Percentiles rank a stretch among this genome's conserved stretches.
Conservation (phyloP, 176 grass and related monocot species). For the Juncus inflexus region DNA sequence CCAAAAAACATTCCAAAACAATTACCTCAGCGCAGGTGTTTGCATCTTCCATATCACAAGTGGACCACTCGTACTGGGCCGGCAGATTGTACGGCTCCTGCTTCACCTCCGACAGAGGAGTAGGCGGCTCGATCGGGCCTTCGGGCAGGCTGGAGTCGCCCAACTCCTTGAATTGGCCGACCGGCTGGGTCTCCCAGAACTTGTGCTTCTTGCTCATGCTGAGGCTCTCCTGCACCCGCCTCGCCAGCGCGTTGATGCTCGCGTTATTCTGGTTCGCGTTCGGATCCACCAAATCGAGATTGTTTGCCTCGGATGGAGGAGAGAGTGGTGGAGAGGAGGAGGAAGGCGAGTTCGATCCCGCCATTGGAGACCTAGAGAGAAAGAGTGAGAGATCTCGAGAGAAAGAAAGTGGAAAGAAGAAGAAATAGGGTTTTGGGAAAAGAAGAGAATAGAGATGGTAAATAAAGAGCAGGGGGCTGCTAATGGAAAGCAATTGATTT, state of each 20-base stretch:
- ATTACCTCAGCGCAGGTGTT: conserved; percentile 55
- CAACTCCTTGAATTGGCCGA: conserved; percentile 77
- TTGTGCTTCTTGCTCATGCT: conserved; percentile 63
- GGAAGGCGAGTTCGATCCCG: conserved; percentile 3
- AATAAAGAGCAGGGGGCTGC: background rate
- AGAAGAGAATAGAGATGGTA: background rate
- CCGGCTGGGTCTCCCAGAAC: conserved; percentile 99
- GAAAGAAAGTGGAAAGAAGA: conserved; percentile 7
- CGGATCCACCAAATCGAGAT: background rate
- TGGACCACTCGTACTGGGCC: conserved; percentile 87
- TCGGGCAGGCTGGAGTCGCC: conserved; percentile 51
- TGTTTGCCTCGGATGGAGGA: background rate
- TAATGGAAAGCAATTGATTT: too few relatives aligned
- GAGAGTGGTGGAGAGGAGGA: conserved; percentile 3
- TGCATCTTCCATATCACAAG: conserved; percentile 91
- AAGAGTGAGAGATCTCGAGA: conserved; percentile 6
- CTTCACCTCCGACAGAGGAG: conserved; percentile 71
- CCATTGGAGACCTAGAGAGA: conserved; percentile 11
- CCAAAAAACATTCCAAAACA: background rate
- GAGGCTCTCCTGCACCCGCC: conserved; percentile 66
- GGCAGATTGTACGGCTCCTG: conserved; percentile 88
- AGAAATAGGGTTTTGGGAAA: conserved; percentile 15
- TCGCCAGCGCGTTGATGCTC: conserved; percentile 62
- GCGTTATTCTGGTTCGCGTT: conserved; percentile 28
- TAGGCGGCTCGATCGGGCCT: conserved; percentile 70